phyloP scores from a whole-genome alignment of 2,329 filamentous ascomycete genomes.

The Cyanodermella asteris region DNA sequence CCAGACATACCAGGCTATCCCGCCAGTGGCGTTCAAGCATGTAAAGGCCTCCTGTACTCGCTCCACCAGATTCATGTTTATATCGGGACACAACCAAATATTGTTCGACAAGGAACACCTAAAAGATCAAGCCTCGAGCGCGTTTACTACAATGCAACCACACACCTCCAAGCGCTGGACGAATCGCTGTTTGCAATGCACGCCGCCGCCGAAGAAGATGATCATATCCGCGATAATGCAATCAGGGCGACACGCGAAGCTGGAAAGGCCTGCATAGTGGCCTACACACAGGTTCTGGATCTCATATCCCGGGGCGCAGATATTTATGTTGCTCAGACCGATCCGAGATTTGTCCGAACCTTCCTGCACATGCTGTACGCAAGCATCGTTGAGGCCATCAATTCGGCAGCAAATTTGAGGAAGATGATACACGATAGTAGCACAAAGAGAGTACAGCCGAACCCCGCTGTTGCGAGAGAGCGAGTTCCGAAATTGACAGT shows the following conservation, averaged over 20 bases:
- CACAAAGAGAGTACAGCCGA: too few species aligned
- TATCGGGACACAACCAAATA: conserved; percentile 23
- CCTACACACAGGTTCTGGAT: conserved; percentile 26
- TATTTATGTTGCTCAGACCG: conserved; percentile 32
- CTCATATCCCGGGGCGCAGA: conserved; percentile 25
- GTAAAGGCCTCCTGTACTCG: conserved; percentile 32
- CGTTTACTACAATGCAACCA: conserved; percentile 32
- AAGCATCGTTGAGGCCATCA: conserved; percentile 35
- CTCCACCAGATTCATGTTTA: conserved; percentile 29
- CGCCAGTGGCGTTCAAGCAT: conserved; percentile 25
- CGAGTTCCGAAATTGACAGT: conserved; percentile 10
- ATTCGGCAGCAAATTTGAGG: conserved; percentile 32
- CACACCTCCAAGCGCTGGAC: conserved; percentile 33
- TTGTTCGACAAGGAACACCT: conserved; percentile 24
- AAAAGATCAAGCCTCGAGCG: conserved; percentile 30
- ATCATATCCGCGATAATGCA: conserved; percentile 26
- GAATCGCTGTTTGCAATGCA: too few species aligned
- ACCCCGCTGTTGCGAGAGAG: conserved; percentile 10
- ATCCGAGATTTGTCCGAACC: conserved; percentile 34
- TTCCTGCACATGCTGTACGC: conserved; percentile 37
- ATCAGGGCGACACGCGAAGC: conserved; percentile 22
- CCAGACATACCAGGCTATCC: conserved; percentile 24
- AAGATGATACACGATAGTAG: conserved; percentile 16
- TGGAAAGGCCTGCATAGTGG: conserved; percentile 26
- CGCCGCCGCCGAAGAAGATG: too few species aligned